Evolutionary conservation across 2,329 filamentous ascomycete species (phyloP).

Genomic region (Penicillium hordei): DNA sequence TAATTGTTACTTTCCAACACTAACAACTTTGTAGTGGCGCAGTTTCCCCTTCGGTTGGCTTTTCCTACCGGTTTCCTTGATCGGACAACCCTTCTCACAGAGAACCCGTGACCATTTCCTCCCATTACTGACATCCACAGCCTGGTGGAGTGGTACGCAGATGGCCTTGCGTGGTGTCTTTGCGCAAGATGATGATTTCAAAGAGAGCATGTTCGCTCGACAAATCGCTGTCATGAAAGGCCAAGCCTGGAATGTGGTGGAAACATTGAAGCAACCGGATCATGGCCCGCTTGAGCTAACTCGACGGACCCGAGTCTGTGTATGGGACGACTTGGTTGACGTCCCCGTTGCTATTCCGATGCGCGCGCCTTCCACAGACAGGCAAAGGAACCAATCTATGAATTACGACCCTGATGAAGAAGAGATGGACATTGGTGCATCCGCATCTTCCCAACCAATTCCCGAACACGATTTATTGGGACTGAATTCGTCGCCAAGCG

Average conservation of each 20-base stretch:
- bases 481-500: slow-evolving; percentile 54
- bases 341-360: slow-evolving; percentile 92
- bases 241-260: slow-evolving; percentile 98
- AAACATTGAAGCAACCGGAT: slow-evolving; percentile 88
- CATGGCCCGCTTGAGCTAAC: slow-evolving; percentile 94
- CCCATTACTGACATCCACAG: slow-evolving; percentile 88
- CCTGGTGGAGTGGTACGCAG: slow-evolving; percentile 97
- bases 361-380: slow-evolving; percentile 79
- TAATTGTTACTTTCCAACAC: slow-evolving; percentile 29
- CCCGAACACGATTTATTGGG: slow-evolving; percentile 68
- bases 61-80: slow-evolving; percentile 92
- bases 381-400: slow-evolving; percentile 63
- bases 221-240: slow-evolving; percentile 99
- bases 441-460: slow-evolving; percentile 55
- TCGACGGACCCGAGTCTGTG: slow-evolving; percentile 82
- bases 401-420: slow-evolving; percentile 65
- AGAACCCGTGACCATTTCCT: slow-evolving; percentile 92
- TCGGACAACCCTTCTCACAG: slow-evolving; percentile 93
- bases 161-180: slow-evolving; percentile 83
- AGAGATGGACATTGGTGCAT: slow-evolving; percentile 86
- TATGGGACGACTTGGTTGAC: slow-evolving; percentile 97
- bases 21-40: slow-evolving; percentile 54
- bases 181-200: slow-evolving; percentile 89
- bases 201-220: slow-evolving; percentile 97
- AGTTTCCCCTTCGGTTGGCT: slow-evolving; percentile 99